A percentile compares a stretch with the other conserved stretches of the same genome.
Conservation (phyloP, 2,329 filamentous ascomycete genomes). For the Xylariomycetidae sp. region DNA sequence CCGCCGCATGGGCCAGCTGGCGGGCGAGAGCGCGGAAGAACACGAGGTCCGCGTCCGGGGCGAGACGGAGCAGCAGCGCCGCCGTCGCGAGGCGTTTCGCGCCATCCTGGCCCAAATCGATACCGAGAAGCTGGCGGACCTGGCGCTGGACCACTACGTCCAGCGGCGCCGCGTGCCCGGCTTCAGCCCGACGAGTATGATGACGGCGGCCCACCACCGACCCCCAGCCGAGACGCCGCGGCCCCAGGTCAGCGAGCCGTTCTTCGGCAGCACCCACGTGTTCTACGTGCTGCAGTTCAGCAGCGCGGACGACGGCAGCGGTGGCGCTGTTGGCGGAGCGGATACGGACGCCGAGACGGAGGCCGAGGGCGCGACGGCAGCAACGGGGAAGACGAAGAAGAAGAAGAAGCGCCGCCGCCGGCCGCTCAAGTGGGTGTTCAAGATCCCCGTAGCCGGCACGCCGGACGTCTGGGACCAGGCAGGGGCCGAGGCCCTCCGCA, state of each 20-base stretch:
- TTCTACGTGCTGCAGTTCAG: constrained; percentile 17
- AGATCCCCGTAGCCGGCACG: constrained; percentile 17
- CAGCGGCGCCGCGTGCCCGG: background rate
- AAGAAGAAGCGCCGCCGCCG: background rate
- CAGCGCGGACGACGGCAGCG: no score
- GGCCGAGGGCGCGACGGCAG: no score
- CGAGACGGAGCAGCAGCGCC: background rate
- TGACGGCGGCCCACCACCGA: background rate
- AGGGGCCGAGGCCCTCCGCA: constrained; percentile 12
- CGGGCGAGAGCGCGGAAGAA: background rate
- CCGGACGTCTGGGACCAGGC: constrained; percentile 14
- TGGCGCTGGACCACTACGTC: background rate
- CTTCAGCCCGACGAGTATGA: constrained; percentile 1
- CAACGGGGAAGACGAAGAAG: no score
- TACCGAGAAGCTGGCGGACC: background rate
- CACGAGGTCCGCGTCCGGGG: background rate
- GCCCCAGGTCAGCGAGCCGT: constrained; percentile 9
- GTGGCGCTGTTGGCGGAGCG: no score
- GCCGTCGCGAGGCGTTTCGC: background rate
- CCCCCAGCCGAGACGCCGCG: constrained; percentile 7
- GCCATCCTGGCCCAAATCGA: constrained; percentile 1
- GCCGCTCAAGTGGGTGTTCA: constrained; percentile 16
- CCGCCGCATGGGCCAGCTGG: background rate
- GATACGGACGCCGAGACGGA: no score
- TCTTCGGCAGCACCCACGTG: constrained; percentile 17